A percentile compares a stretch with the other conserved stretches of the same genome.
phyloP scores from a whole-genome alignment of 108 stramenopile genomes.

The Nitzschia palea region DNA sequence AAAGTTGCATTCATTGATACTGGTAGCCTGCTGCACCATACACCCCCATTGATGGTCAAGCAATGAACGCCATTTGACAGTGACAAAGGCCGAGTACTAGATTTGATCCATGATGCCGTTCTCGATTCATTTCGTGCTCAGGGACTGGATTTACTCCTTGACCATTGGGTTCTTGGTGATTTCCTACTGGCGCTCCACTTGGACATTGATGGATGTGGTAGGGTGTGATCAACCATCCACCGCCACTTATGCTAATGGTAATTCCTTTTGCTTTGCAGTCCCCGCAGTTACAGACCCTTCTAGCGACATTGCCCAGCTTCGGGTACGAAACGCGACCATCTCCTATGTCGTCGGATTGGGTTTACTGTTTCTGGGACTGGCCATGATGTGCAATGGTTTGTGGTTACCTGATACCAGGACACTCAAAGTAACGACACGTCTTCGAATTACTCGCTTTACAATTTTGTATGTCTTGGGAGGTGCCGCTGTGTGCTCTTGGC shows the following conservation, averaged over 20 bases:
- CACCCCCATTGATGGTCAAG: too few relatives aligned
- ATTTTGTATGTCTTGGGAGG: conserved; percentile 28
- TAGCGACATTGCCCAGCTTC: background rate
- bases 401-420: conserved; percentile 11
- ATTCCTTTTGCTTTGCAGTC: conserved; percentile 29
- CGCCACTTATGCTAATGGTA: conserved; percentile 22
- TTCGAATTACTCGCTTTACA: conserved; percentile 5
- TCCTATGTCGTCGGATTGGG: conserved; percentile 23
- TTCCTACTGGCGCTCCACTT: conserved; percentile 31
- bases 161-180: conserved; percentile 31
- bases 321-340: conserved; percentile 14
- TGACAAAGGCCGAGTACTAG: too few relatives aligned
- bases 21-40: too few relatives aligned
- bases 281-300: background rate
- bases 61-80: too few relatives aligned
- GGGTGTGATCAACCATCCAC: conserved; percentile 22
- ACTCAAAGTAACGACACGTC: background rate
- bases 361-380: conserved; percentile 12
- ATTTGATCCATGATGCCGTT: too few relatives aligned
- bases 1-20: too few relatives aligned
- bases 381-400: conserved; percentile 5
- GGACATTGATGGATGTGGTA: conserved; percentile 33
- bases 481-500: conserved; percentile 17
- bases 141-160: conserved; percentile 28
- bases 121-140: background rate